These are phyloP conservation scores for Penicillium riverlandense DNA, from an alignment of 495 filamentous ascomycete genomes.

Conservation along the genomic window DNA sequence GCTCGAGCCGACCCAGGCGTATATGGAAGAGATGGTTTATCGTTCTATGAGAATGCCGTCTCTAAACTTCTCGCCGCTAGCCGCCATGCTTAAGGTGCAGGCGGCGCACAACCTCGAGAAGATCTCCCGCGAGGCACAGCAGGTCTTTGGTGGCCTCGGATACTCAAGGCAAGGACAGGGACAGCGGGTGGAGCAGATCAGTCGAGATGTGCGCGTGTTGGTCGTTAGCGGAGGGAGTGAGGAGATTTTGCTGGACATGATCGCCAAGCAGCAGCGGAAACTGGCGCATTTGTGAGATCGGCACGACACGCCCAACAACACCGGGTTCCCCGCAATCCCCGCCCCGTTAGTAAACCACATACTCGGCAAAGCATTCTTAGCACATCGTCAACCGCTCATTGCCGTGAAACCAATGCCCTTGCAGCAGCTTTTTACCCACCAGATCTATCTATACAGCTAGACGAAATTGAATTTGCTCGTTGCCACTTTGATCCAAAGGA, in stretches of 20 bases:
- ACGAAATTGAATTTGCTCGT: no score
- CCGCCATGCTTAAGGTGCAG: slow-evolving; percentile 12
- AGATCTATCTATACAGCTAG: no score
- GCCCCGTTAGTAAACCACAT: no score
- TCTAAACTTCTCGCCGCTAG: slow-evolving; percentile 4
- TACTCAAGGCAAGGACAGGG: slow-evolving; percentile 9
- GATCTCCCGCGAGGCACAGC: slow-evolving; percentile 11
- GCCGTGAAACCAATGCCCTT: no score
- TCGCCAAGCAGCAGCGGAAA: slow-evolving; percentile 9
- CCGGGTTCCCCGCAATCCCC: no score
- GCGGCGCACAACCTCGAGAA: slow-evolving; percentile 13
- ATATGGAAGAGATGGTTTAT: slow-evolving; percentile 7
- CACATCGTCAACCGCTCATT: no score
- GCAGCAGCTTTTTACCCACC: no score
- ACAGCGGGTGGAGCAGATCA: slow-evolving; percentile 8
- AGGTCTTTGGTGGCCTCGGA: slow-evolving; percentile 12
- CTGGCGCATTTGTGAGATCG: slow-evolving; percentile 4
- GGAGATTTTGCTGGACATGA: slow-evolving; percentile 11
- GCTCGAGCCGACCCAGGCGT: slow-evolving; percentile 8
- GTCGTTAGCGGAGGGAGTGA: slow-evolving; percentile 10
- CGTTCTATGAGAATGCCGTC: slow-evolving; percentile 6
- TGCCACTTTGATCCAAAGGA: no score
- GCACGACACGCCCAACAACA: no score
- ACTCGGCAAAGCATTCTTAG: no score
- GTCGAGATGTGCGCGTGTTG: slow-evolving; percentile 9